Conservation (phyloP, 2,329 filamentous ascomycete genomes). For the Colletotrichum orchidophilum region DNA sequence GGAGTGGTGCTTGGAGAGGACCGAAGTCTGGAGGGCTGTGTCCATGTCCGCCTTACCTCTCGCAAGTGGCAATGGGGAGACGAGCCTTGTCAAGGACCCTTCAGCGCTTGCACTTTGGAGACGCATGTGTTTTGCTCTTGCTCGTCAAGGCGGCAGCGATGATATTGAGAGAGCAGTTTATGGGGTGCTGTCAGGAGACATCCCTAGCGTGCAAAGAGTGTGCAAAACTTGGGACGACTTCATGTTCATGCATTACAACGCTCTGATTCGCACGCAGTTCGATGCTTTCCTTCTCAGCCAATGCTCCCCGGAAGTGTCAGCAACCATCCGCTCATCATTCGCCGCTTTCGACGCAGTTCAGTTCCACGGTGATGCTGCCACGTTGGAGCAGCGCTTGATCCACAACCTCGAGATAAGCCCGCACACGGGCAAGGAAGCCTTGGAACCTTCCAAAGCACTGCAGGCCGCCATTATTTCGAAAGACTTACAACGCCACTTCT, state of each 20-base stretch:
- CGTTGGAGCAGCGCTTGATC: constrained; percentile 67
- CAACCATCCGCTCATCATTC: constrained; percentile 66
- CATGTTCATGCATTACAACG: constrained; percentile 88
- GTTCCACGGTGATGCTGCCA: constrained; percentile 65
- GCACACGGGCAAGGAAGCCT: constrained; percentile 66
- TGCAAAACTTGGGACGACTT: constrained; percentile 87
- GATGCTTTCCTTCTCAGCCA: constrained; percentile 72
- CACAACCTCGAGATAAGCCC: constrained; percentile 65
- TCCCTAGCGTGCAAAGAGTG: constrained; percentile 78
- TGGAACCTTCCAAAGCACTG: constrained; percentile 75
- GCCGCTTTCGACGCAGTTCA: constrained; percentile 72
- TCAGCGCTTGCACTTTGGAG: constrained; percentile 73
- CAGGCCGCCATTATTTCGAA: constrained; percentile 79
- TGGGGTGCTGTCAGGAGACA: constrained; percentile 87
- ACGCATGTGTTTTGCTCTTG: constrained; percentile 77
- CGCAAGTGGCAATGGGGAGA: constrained; percentile 53
- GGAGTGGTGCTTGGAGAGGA: constrained; percentile 86
- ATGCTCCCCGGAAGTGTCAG: constrained; percentile 62
- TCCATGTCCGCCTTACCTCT: constrained; percentile 80
- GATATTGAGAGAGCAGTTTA: constrained; percentile 91
- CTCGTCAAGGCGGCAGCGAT: constrained; percentile 74
- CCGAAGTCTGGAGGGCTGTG: constrained; percentile 89
- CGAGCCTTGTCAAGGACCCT: constrained; percentile 51
- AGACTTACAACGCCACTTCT: constrained; percentile 65
- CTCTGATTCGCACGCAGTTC: constrained; percentile 82